Conservation (phyloP, 1,284 basidiomycete genomes). For the Tremellales sp. region DNA sequence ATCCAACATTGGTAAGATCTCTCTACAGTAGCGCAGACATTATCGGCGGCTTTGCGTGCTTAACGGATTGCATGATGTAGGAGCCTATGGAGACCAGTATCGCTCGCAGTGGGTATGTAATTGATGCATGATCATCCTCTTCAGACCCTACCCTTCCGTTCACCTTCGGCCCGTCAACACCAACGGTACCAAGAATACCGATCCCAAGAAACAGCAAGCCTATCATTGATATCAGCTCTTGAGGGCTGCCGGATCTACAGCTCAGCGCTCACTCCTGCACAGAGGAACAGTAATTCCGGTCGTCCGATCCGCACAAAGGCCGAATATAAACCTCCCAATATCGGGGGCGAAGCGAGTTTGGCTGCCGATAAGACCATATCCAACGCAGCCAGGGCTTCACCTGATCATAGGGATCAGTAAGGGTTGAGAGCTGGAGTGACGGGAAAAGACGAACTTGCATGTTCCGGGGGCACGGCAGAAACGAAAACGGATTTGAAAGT, state of each 20-base stretch:
- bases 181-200: conserved; percentile 11
- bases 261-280: conserved; percentile 28
- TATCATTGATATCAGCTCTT: neutral
- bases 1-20: too few relatives aligned
- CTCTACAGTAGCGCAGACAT: too few relatives aligned
- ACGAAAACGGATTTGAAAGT: conserved; percentile 35
- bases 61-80: too few relatives aligned
- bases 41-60: too few relatives aligned
- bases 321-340: conserved; percentile 31
- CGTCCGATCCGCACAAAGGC: conserved; percentile 26
- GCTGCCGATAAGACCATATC: conserved; percentile 36
- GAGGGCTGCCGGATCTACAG: neutral
- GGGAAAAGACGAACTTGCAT: conserved; percentile 23
- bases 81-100: too few relatives aligned
- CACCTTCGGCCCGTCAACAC: conserved; percentile 11
- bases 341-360: conserved; percentile 24
- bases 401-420: conserved; percentile 4
- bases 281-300: conserved; percentile 31
- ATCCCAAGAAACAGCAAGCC: conserved; percentile 17
- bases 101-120: too few relatives aligned
- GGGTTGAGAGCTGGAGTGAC: too few relatives aligned
- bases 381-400: conserved; percentile 33
- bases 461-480: conserved; percentile 26
- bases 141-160: too few relatives aligned
- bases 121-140: too few relatives aligned